Conservation (phyloP, 192 early-diverging fungal genomes). For the Coemansia sp. region DNA sequence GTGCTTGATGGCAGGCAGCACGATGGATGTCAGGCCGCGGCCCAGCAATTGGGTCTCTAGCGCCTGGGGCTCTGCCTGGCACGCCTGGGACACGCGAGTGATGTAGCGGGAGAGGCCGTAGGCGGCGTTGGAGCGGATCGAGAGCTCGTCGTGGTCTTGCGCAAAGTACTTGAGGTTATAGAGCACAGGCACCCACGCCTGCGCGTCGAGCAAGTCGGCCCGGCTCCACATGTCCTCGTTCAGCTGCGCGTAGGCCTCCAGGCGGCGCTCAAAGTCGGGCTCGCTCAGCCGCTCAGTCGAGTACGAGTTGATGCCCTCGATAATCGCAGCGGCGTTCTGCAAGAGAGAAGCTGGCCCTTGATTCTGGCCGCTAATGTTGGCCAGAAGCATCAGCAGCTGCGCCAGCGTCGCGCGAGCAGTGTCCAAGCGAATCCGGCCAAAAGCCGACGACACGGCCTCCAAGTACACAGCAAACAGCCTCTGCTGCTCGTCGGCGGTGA, state of each 20-base stretch:
- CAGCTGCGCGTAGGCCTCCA: conserved; percentile 76
- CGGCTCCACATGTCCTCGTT: conserved; percentile 67
- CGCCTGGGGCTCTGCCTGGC: conserved; percentile 8
- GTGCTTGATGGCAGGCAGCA: conserved; percentile 43
- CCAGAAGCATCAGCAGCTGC: conserved; percentile 66
- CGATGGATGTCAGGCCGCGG: conserved; percentile 15
- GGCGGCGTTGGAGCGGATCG: conserved; percentile 81
- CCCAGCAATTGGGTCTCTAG: conserved; percentile 20
- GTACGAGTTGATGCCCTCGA: conserved; percentile 81
- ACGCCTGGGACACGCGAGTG: conserved; percentile 52
- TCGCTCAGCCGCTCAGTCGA: conserved; percentile 77
- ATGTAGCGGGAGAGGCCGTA: conserved; percentile 77
- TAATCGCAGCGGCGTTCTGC: conserved; percentile 56
- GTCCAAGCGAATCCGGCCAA: conserved; percentile 66
- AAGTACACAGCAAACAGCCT: conserved; percentile 65
- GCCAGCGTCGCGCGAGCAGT: conserved; percentile 68
- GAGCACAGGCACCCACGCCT: conserved; percentile 89
- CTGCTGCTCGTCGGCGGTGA: conserved; percentile 12
- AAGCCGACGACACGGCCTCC: conserved; percentile 67
- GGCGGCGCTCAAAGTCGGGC: conserved; percentile 83
- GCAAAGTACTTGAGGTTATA: conserved; percentile 85
- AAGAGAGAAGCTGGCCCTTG: conserved; percentile 26
- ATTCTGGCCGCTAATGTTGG: conserved; percentile 53
- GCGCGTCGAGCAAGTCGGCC: conserved; percentile 56
- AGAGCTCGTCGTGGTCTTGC: conserved; percentile 84